Evolutionary conservation across 2,329 filamentous ascomycete species (phyloP), one percentile per base, ranked within the genome.

Genomic region (Arthroderma uncinatum): DNA sequence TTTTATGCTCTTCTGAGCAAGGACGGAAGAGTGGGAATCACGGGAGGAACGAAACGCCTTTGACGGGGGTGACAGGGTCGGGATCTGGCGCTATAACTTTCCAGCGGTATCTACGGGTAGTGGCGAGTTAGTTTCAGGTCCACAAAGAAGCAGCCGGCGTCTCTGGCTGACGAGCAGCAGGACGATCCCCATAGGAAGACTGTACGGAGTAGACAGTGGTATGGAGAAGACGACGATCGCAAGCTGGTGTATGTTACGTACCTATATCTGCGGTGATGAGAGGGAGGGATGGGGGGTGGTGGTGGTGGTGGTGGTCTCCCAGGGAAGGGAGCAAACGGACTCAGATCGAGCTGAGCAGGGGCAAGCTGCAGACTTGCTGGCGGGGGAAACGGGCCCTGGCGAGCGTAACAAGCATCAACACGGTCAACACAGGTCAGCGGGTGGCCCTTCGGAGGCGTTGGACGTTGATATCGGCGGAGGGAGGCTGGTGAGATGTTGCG

Each of bases 1-100:
- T 59, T 59, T 25, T 37, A 36, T 53, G 56, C 57, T 56, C 36
- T 44, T 47, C 25, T 55, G 55, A 59, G 55, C 58, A 55, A 55
- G 53, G 33, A 44, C 19, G 39, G 14, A 55, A n/a, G 16, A 50
- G 36, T 53, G 30, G 21, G 36, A 53, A 14, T 14, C 50, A 28
- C 23, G 23, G 44, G 33, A 36, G 19, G 25, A 39, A 39, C 30
- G 50, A 25, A 53, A 53, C 25, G 36, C 50, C 50, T 25, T 23
- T 37, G 33, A 39, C 36, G 33, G 50, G 16, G 25, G 28, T 36
- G 25, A 33, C 40, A 25, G 40, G 40, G 40, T 47, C 40, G 14
- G 40, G 40, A 47, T 47, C 40, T 50, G 47, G 47, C 47, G 14
- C 28, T 50, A 16, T 50, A 50, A 25, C 16, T 50, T 50, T 33